Conservation (phyloP, 2,329 filamentous ascomycete genomes). For the Arachnomyces sp. region DNA sequence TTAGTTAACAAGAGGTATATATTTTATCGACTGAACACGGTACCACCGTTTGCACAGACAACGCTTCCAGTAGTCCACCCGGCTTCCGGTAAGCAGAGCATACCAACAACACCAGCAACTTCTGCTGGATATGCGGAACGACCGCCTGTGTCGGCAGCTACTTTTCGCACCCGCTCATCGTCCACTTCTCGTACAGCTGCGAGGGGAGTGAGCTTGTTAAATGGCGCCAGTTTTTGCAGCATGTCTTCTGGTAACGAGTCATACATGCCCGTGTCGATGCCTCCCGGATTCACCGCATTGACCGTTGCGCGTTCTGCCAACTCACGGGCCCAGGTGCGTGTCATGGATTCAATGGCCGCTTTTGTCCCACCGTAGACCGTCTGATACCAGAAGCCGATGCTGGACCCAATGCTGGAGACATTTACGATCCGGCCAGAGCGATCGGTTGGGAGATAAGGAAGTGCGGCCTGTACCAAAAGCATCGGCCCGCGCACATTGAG, state of each 20-base stretch:
- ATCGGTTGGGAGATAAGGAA: not conserved
- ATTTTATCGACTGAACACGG: slow-evolving; percentile 27
- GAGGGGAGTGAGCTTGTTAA: slow-evolving; percentile 48
- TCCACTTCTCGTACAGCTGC: slow-evolving; percentile 56
- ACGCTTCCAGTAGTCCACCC: slow-evolving; percentile 67
- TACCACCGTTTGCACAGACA: slow-evolving; percentile 66
- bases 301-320: not conserved
- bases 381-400: slow-evolving; percentile 9
- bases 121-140: slow-evolving; percentile 56
- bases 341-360: not conserved
- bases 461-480: slow-evolving; percentile 4
- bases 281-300: slow-evolving; percentile 15
- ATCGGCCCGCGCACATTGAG: slow-evolving; percentile 6
- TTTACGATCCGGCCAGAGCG: not conserved
- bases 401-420: slow-evolving; percentile 10
- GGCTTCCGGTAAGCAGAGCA: slow-evolving; percentile 60
- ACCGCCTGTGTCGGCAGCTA: slow-evolving; percentile 26
- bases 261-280: slow-evolving; percentile 38
- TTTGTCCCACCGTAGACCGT: not conserved
- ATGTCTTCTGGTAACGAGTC: no score
- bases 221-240: slow-evolving; percentile 41
- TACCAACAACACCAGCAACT: slow-evolving; percentile 62
- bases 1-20: no score
- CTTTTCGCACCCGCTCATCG: slow-evolving; percentile 35
- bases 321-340: not conserved